Evolutionary conservation across 352 stramenopile genomes (phyloP), one percentile per base, ranked within the genome.

Genomic region (Globisporangium iwayamae): DNA sequence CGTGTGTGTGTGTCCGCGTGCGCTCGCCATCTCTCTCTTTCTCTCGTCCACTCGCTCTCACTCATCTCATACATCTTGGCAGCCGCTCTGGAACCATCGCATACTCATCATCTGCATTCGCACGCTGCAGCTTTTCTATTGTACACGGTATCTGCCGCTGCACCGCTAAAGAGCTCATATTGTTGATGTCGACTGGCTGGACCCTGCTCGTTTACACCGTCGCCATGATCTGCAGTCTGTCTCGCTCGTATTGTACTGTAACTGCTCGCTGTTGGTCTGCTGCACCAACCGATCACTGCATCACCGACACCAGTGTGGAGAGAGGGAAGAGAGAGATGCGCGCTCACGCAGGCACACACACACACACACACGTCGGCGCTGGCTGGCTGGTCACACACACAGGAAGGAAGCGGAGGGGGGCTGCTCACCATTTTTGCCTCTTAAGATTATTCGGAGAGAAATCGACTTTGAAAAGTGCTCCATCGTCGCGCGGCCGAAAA

Each of bases 381-480:
- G n/a, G 46, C 46, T 13, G 8, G n/a, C 14, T 28, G 25, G 25
- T 7, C 51, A 28, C 30, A 56, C 28, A 52, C 10, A 5, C 22
- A 30, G 3, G 51, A 30, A 28, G 30, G 51, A n/a, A 45, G 13
- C 3, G 18, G 8, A 58, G 7, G 41, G 7, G 41, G 46, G 47
- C 53, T 30, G 62, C 81, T 76, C 70, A 90, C 81, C 81, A 90
- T 90, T 83, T 81, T 87, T 83, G 70, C 63, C 68, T 80, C 65
- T 75, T 78, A 72, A 79, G 74, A 84, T 83, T 80, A 77, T 80
- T 67, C 65, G 75, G 74, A 86, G 78, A 86, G 75, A 86, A 86
- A 84, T 84, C 78, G 78, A 86, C 78, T 86, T 86, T 86, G 75
- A 82, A 78, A 84, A 86, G 75, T 84, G 75, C 74, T 71, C 34